Percentiles rank a stretch among this genome's conserved stretches.
Evolutionary conservation across 768 basidiomycete species (phyloP).

Genomic region (Leccinum pellstonianum): DNA sequence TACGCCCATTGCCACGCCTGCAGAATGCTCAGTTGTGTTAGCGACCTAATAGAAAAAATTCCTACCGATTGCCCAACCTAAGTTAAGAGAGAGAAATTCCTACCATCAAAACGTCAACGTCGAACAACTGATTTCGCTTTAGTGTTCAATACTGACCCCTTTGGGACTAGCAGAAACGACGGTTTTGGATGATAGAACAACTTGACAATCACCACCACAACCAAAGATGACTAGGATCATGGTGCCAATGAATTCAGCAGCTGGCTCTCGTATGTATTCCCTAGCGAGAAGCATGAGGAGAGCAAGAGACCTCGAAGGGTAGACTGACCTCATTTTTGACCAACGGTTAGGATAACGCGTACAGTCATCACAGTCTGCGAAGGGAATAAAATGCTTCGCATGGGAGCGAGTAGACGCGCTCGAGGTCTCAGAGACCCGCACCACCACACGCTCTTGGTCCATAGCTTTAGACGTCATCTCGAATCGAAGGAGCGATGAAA

Average conservation of each 20-base stretch:
- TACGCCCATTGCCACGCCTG: slow-evolving; percentile 61
- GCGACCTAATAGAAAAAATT: neutral
- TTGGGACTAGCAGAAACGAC: slow-evolving; percentile 46
- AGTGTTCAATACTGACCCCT: slow-evolving; percentile 46
- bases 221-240: slow-evolving; percentile 61
- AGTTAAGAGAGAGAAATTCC: slow-evolving; percentile 25
- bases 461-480: slow-evolving; percentile 21
- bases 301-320: neutral
- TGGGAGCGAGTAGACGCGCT: slow-evolving; percentile 10
- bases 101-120: slow-evolving; percentile 11
- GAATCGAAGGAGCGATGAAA: slow-evolving; percentile 1
- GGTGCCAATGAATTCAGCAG: slow-evolving; percentile 62
- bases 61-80: slow-evolving; percentile 36
- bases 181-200: slow-evolving; percentile 45
- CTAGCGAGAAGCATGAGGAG: slow-evolving; percentile 29
- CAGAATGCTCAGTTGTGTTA: neutral
- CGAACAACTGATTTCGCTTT: neutral
- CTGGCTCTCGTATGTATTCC: slow-evolving; percentile 51
- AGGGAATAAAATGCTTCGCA: slow-evolving; percentile 9
- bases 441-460: slow-evolving; percentile 12
- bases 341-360: slow-evolving; percentile 48
- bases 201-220: slow-evolving; percentile 56
- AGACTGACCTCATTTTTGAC: slow-evolving; percentile 51
- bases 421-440: slow-evolving; percentile 22
- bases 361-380: slow-evolving; percentile 35